Percentiles rank a stretch among this genome's conserved stretches.
These are phyloP conservation scores for Dothistroma septosporum DNA, from an alignment of 2,329 filamentous ascomycete genomes.

Conservation along the genomic window DNA sequence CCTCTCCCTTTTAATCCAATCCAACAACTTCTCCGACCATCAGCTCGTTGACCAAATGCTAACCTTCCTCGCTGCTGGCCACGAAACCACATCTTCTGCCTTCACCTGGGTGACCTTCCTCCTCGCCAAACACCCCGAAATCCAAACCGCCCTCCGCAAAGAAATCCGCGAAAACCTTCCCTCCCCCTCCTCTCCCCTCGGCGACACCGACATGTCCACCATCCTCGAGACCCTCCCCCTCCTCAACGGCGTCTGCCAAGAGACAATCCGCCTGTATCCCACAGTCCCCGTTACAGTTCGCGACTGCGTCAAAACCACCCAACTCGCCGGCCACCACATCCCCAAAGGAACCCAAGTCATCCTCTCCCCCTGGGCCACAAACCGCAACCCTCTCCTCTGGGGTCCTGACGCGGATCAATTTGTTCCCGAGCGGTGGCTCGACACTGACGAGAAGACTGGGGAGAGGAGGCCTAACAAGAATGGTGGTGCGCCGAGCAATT, in stretches of 20 bases:
- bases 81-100: slow-evolving; percentile 73
- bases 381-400: slow-evolving; percentile 42
- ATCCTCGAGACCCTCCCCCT: slow-evolving; percentile 44
- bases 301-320: slow-evolving; percentile 41
- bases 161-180: slow-evolving; percentile 64
- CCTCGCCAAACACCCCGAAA: slow-evolving; percentile 60
- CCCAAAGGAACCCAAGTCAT: slow-evolving; percentile 39
- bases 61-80: slow-evolving; percentile 56
- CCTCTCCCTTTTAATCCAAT: slow-evolving; percentile 49
- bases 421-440: slow-evolving; percentile 46
- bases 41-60: slow-evolving; percentile 54
- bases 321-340: slow-evolving; percentile 37
- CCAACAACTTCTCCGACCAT: slow-evolving; percentile 50
- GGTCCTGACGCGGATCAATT: slow-evolving; percentile 41
- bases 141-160: slow-evolving; percentile 62
- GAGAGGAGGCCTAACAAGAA: slow-evolving; percentile 42
- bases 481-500: slow-evolving; percentile 66
- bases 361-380: slow-evolving; percentile 42
- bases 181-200: slow-evolving; percentile 31
- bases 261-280: slow-evolving; percentile 45
- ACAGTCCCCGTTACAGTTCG: slow-evolving; percentile 47
- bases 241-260: slow-evolving; percentile 46
- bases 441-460: slow-evolving; percentile 28
- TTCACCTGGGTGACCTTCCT: slow-evolving; percentile 73
- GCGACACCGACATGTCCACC: slow-evolving; percentile 33